Evolutionary conservation across 768 basidiomycete species (phyloP), one percentile per base, ranked within the genome.

Genomic region (Suillus weaverae): DNA sequence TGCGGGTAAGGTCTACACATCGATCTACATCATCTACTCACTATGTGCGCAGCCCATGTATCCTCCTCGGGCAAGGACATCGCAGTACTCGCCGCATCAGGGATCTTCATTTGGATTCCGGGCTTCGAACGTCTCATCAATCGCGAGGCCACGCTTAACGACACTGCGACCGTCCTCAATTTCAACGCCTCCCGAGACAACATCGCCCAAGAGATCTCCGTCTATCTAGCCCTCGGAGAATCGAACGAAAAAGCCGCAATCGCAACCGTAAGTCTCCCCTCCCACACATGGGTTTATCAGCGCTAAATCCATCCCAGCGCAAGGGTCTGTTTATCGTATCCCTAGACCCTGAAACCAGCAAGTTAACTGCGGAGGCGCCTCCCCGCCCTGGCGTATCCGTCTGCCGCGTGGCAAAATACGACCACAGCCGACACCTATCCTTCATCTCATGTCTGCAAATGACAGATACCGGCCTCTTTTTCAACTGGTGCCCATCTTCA

Each of bases 371-470:
- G 65, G 72, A 70, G 26, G 75, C 76, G 3, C 67, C 73, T 75
- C 30, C 80, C 70, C 68, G 70, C 77, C 69, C 70, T 74, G 63
- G 70, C 68, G 46, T 80, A 33, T 69, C 69, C 20, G 67, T 76
- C 63, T 68, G 64, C 39, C 64, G 69, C 26, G 20, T 72, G 44
- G 57, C 33, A 60, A 20, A 66, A 64, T 62, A 71, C 55, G 70
- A 76, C 20, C 39, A 65, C 43, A 64, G 46, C 0, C 64, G 51
- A 38, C 44, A 66, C 30, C 68, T 73, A n/a, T 62, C 69, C 26
- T 66, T 48, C 41, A 70, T 86, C n/a, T 79, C 80, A 32, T 88
- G 85, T 68, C 77, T 87, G 26, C 85, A 87, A 70, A 79, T 86
- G 76, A 83, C 84, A 0, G 81, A 84, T 33, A 83, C 84, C 0